Evolutionary conservation across 331 rosid genomes (phyloP).

Genomic region (Erythrophleum ivorense): DNA sequence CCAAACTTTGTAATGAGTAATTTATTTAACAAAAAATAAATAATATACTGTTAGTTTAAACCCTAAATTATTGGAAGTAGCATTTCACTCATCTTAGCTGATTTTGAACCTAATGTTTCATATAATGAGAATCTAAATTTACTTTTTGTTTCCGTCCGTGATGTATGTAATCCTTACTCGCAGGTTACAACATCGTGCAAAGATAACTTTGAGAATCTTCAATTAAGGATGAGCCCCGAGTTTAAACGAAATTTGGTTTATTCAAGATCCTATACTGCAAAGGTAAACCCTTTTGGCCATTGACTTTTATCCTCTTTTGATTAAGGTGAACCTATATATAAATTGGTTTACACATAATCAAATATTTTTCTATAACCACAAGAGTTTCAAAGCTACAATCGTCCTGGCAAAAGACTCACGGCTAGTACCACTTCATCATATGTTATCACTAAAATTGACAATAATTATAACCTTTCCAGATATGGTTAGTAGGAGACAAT

Average conservation of each 20-base stretch:
- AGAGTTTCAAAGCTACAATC: not conserved
- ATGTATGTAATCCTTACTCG: not conserved
- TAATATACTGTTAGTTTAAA: not conserved
- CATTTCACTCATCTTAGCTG: not conserved
- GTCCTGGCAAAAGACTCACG: not conserved
- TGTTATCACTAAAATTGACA: not conserved
- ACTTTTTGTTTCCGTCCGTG: not conserved
- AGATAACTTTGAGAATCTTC: conserved; percentile 55
- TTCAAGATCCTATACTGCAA: conserved; percentile 38
- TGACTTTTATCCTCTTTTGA: not conserved
- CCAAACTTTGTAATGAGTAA: not conserved
- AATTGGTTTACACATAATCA: not conserved
- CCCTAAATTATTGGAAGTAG: not conserved
- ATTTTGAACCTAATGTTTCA: not conserved
- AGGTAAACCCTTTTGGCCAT: conserved; percentile 41
- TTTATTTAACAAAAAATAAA: not conserved
- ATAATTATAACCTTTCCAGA: conserved; percentile 42
- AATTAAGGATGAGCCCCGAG: conserved; percentile 37
- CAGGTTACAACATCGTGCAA: conserved; percentile 55
- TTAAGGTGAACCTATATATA: not conserved
- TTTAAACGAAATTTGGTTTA: conserved; percentile 42
- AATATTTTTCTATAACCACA: not conserved
- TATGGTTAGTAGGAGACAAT: conserved; percentile 78
- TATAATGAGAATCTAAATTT: not conserved
- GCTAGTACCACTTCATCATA: no score